Conservation (phyloP, 306 rosid species). For the Adenanthera pavonina region DNA sequence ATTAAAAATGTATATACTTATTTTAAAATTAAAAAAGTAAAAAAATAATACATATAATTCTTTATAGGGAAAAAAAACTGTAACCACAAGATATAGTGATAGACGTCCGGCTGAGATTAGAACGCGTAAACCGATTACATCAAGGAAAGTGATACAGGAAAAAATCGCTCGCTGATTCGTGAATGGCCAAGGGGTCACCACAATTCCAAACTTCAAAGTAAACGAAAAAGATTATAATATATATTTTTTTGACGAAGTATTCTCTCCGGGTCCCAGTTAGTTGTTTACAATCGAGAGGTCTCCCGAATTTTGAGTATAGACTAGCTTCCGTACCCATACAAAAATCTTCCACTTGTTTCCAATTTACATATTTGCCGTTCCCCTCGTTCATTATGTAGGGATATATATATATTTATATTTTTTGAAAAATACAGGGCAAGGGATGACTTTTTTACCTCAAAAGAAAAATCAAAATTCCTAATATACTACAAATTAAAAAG, state of each 20-base stretch:
- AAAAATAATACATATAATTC: neutral
- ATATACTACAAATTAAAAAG: no score
- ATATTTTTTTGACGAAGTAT: no score
- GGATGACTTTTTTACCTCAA: no score
- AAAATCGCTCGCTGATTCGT: neutral
- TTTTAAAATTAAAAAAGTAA: neutral
- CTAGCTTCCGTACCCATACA: neutral
- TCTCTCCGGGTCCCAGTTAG: neutral
- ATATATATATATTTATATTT: no score
- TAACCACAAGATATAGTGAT: neutral
- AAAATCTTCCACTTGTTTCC: neutral
- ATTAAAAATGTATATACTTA: no score
- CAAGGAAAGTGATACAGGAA: no score
- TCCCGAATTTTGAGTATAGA: neutral
- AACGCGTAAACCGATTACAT: neutral
- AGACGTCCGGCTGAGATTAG: neutral
- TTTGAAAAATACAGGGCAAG: no score
- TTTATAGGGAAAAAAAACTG: neutral
- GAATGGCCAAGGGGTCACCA: neutral
- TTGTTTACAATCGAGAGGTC: neutral
- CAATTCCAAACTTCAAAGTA: neutral
- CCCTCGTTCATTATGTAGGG: neutral
- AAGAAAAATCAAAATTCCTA: no score
- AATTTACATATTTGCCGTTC: conserved; percentile 30
- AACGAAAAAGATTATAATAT: no score